Evolutionary conservation across 129 eudicot genomes (phyloP), one percentile per base, ranked within the genome.

Genomic region (Chrysanthemum seticuspe): DNA sequence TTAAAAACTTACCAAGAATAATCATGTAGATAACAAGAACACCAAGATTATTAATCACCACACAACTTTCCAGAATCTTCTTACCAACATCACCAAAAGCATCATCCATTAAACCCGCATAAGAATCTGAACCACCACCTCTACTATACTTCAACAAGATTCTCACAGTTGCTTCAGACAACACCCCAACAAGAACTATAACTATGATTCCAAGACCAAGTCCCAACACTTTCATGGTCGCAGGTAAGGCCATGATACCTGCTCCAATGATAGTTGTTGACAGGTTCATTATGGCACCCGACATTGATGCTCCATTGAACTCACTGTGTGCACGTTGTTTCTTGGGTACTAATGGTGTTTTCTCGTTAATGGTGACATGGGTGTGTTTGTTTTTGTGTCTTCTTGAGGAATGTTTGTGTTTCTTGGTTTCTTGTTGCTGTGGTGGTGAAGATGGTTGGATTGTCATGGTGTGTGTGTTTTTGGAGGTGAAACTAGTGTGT

Each of bases 261-360:
- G 98, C 98, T 19, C 98, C 98, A 53, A 92, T 85, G 49, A 92
- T 92, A 70, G 98, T 89, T 10, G 96, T 85, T n/a, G 98, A 92
- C 3, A 92, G 83, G 62, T 92, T 92, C 73, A 89, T 82, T 13
- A 92, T 90, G 6, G 88, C 98, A 5, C 98, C 96, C 0, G 85
- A 71, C 60, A 73, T 83, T 5, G 96, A 92, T 1, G 91, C 97
- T 25, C 92, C 92, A 65, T 84, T 82, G 51, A 86, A 84, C 64
- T 88, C 91, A 68, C 50, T 71, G 70, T 67, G 76, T 13, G 61
- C 79, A 8, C 62, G 57, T 36, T 54, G 57, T 36, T 84, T 85
- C 49, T 80, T 85, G 9, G 87, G 83, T 50, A 75, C 74, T 18
- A 87, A 54, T 1, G 85, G 87, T 36, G 85, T 51, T 59, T 79